A percentile compares a stretch with the other conserved stretches of the same genome.
Conservation (phyloP, 202 grass and related monocot species). For the Setaria italica region DNA sequence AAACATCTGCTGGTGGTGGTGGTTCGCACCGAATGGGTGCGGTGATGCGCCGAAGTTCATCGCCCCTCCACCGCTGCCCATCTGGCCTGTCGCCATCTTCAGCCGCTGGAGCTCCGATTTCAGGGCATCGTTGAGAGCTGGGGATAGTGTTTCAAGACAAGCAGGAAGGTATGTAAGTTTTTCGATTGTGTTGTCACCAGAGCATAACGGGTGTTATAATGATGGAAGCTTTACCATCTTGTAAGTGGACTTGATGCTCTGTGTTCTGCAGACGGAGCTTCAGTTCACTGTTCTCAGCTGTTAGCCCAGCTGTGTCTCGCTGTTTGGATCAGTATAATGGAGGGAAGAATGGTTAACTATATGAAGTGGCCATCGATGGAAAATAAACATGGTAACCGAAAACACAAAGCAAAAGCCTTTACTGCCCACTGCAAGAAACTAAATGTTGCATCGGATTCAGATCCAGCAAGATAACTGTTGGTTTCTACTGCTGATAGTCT, state of each 20-base stretch:
- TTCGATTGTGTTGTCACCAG: neutral
- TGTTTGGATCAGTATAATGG: conserved; percentile 8
- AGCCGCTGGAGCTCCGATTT: conserved; percentile 70
- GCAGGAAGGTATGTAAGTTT: neutral
- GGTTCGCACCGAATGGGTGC: conserved; percentile 44
- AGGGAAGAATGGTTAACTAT: neutral
- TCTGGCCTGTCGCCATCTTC: conserved; percentile 57
- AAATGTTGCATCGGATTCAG: neutral
- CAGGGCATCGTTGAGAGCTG: conserved; percentile 69
- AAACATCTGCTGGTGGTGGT: conserved; percentile 31
- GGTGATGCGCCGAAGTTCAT: conserved; percentile 50
- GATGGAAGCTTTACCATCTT: conserved; percentile 54
- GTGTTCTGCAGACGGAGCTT: conserved; percentile 52
- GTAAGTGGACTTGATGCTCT: conserved; percentile 63
- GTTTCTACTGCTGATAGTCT: neutral
- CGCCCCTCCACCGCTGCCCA: conserved; percentile 27
- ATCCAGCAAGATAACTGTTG: neutral
- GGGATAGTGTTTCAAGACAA: neutral
- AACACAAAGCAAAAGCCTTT: neutral
- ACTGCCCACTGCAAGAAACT: neutral
- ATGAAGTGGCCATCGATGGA: neutral
- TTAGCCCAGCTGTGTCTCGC: conserved; percentile 61
- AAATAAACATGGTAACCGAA: neutral
- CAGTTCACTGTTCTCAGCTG: conserved; percentile 58
- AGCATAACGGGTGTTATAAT: neutral